phyloP scores from a whole-genome alignment of 2,329 filamentous ascomycete species.

The Trichoderma sp. region DNA sequence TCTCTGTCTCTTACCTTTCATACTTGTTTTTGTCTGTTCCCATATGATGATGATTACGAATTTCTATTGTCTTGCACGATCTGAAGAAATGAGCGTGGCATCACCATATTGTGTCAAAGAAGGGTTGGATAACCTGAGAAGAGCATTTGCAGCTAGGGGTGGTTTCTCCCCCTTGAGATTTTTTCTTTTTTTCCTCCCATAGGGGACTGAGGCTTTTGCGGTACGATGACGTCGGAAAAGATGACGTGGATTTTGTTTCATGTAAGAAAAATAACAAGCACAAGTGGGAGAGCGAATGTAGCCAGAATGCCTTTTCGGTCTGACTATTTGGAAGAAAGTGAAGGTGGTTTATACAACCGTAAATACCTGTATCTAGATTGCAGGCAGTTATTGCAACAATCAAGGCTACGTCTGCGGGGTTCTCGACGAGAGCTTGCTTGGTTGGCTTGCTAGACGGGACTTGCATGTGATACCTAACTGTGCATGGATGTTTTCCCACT shows the following conservation, averaged over 20 bases:
- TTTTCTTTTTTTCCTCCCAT: background rate
- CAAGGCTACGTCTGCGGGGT: background rate
- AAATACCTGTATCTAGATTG: background rate
- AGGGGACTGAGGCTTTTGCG: background rate
- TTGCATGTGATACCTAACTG: background rate
- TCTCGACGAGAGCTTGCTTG: background rate
- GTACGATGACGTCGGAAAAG: background rate
- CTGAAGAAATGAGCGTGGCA: slow-evolving; percentile 14
- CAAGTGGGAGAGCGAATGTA: background rate
- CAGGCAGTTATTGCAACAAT: background rate
- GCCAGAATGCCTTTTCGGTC: background rate
- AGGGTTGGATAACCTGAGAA: slow-evolving; percentile 19
- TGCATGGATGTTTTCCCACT: background rate
- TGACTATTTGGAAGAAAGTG: background rate
- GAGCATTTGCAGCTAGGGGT: slow-evolving; percentile 7
- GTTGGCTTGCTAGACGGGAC: background rate
- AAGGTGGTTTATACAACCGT: background rate
- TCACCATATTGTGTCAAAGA: slow-evolving; percentile 7
- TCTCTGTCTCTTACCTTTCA: background rate
- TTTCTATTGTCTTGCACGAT: slow-evolving; percentile 16
- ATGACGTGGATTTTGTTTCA: background rate
- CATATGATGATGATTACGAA: slow-evolving; percentile 24
- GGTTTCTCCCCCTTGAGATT: background rate
- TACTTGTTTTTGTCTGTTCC: slow-evolving; percentile 13
- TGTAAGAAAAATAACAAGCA: background rate